Conservation (phyloP, 495 filamentous ascomycete genomes). For the Chaetomium fimeti region DNA sequence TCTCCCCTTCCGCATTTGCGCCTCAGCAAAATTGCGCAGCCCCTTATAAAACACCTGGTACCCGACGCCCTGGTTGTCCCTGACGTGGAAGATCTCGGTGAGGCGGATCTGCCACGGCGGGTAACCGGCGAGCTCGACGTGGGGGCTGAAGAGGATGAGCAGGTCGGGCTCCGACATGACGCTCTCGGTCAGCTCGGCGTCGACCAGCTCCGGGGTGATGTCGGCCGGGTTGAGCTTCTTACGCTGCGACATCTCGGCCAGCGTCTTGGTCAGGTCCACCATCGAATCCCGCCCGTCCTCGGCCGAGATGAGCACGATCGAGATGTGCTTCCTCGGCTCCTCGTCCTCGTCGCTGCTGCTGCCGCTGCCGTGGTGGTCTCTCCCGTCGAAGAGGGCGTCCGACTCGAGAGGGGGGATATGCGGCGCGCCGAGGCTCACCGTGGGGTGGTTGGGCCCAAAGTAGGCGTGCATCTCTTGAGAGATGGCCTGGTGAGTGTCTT, state of each 20-base stretch:
- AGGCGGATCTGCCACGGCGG: slow-evolving; percentile 94
- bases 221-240: slow-evolving; percentile 75
- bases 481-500: slow-evolving; percentile 70
- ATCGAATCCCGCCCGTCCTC: slow-evolving; percentile 90
- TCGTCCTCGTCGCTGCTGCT: slow-evolving; percentile 22
- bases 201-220: slow-evolving; percentile 82
- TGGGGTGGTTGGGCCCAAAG: slow-evolving; percentile 68
- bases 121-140: slow-evolving; percentile 81
- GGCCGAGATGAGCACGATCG: slow-evolving; percentile 80
- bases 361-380: slow-evolving; percentile 11
- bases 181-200: slow-evolving; percentile 72
- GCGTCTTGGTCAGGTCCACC: slow-evolving; percentile 91
- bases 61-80: slow-evolving; percentile 73
- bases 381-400: slow-evolving; percentile 26
- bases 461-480: slow-evolving; percentile 74
- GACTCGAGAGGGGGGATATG: slow-evolving; percentile 60
- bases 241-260: slow-evolving; percentile 90
- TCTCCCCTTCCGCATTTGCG: slow-evolving; percentile 84
- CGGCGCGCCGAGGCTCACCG: slow-evolving; percentile 71
- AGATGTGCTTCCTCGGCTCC: slow-evolving; percentile 50
- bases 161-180: slow-evolving; percentile 84
- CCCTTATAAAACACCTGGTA: slow-evolving; percentile 91
- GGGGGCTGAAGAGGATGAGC: slow-evolving; percentile 78
- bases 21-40: slow-evolving; percentile 78
- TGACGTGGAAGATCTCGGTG: slow-evolving; percentile 85